Conservation (phyloP, 352 stramenopile genomes). For the Thalassiosira sp. region DNA sequence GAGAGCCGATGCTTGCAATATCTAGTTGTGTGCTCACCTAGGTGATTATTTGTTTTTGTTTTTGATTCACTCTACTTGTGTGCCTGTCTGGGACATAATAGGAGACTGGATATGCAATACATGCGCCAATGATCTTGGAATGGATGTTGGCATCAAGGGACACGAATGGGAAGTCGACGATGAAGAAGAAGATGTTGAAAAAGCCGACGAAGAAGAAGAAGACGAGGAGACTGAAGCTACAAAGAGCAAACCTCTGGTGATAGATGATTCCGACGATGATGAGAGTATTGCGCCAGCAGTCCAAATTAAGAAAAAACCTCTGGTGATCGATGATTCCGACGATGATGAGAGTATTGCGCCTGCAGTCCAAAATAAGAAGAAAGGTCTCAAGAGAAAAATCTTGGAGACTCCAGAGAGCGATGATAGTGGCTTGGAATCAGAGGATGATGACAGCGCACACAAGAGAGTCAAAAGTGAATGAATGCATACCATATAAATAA, state of each 20-base stretch:
- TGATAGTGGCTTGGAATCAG: conserved; percentile 8
- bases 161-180: conserved; percentile 48
- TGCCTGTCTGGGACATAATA: conserved; percentile 13
- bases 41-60: conserved; percentile 6
- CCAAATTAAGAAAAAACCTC: conserved; percentile 2
- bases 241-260: background rate
- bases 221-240: conserved; percentile 1
- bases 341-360: conserved; percentile 10
- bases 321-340: conserved; percentile 14
- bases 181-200: too few relatives aligned
- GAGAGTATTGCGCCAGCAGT: background rate
- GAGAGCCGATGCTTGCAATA: too few relatives aligned
- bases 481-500: too few relatives aligned
- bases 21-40: too few relatives aligned
- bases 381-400: conserved; percentile 9
- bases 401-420: conserved; percentile 3
- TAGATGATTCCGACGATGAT: conserved; percentile 18
- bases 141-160: conserved; percentile 47
- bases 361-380: conserved; percentile 14
- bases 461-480: background rate
- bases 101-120: conserved; percentile 67
- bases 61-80: background rate
- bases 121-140: conserved; percentile 49
- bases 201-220: conserved; percentile 6
- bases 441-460: background rate